Conservation (phyloP, 176 grass and related monocot species). For the Juncus effusus region DNA sequence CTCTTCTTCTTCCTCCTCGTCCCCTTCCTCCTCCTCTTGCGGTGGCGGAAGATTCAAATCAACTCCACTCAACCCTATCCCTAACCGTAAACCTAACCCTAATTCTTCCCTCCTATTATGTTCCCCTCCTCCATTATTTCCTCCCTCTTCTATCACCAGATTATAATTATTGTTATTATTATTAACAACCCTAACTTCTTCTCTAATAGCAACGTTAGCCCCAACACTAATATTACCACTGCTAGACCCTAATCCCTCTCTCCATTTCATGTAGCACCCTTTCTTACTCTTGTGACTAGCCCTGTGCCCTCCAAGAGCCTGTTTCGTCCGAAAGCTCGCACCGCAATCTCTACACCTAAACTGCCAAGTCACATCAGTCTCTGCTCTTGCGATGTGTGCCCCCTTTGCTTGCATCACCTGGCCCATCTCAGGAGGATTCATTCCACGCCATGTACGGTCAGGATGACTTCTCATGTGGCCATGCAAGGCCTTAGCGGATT, state of each 20-base stretch:
- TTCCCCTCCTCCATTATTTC: not conserved
- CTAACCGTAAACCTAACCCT: not conserved
- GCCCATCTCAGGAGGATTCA: constrained; percentile 24
- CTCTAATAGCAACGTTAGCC: not conserved
- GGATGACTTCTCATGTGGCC: constrained; percentile 57
- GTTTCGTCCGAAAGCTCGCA: constrained; percentile 36
- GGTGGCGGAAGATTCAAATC: constrained; percentile 44
- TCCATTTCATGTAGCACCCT: constrained; percentile 41
- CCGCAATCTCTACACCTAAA: constrained; percentile 37
- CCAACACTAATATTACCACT: constrained; percentile 8
- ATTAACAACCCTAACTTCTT: not conserved
- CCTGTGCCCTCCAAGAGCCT: constrained; percentile 69
- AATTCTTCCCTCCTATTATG: not conserved
- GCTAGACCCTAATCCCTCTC: constrained; percentile 9
- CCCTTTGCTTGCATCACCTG: not conserved
- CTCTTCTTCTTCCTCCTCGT: constrained; percentile 7
- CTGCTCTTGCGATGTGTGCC: not conserved
- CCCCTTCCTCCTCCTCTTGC: constrained; percentile 3
- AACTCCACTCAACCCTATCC: constrained; percentile 3
- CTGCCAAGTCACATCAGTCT: not conserved
- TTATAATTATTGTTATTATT: not conserved
- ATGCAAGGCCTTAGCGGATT: constrained; percentile 35
- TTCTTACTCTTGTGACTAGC: constrained; percentile 60
- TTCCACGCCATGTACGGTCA: constrained; percentile 44
- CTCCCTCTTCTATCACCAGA: not conserved